A percentile compares a stretch with the other conserved stretches of the same genome.
Conservation (phyloP, 352 stramenopile genomes). For the Phytophthora fragariae region DNA sequence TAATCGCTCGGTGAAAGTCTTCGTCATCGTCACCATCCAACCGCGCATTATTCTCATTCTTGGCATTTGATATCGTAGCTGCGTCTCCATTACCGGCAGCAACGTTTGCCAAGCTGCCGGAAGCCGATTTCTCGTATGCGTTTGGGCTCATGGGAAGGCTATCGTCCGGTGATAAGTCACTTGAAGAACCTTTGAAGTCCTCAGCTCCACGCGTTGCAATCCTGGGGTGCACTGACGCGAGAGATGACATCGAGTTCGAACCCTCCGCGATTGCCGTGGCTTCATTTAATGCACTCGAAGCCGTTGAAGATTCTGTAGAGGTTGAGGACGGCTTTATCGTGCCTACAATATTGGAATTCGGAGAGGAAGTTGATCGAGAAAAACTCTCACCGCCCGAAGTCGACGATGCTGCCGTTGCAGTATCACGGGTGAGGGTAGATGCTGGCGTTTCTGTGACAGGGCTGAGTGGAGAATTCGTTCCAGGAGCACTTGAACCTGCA, state of each 20-base stretch:
- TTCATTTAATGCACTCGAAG: conserved; percentile 8
- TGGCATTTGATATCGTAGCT: conserved; percentile 16
- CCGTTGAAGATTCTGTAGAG: conserved; percentile 10
- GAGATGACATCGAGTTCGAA: conserved; percentile 15
- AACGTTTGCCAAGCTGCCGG: conserved; percentile 11
- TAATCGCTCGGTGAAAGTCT: conserved; percentile 33
- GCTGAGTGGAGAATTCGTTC: not conserved
- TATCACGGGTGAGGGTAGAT: not conserved
- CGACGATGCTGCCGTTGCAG: conserved; percentile 10
- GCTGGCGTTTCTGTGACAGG: not conserved
- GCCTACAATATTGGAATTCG: conserved; percentile 6
- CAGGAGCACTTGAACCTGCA: not conserved
- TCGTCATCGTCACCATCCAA: conserved; percentile 20
- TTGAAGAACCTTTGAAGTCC: conserved; percentile 3
- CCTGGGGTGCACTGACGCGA: conserved; percentile 16
- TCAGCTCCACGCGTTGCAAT: conserved; percentile 1
- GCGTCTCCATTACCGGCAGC: conserved; percentile 14
- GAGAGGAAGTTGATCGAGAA: conserved; percentile 13
- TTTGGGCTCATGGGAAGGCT: not conserved
- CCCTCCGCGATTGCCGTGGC: conserved; percentile 1
- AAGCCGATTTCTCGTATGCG: conserved; percentile 6
- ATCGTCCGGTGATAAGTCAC: conserved; percentile 2
- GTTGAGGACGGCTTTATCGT: conserved; percentile 14
- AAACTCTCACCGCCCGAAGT: not conserved
- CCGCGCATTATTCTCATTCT: conserved; percentile 2